Conservation (phyloP, 306 rosid species). For the Cicer yamashitae region DNA sequence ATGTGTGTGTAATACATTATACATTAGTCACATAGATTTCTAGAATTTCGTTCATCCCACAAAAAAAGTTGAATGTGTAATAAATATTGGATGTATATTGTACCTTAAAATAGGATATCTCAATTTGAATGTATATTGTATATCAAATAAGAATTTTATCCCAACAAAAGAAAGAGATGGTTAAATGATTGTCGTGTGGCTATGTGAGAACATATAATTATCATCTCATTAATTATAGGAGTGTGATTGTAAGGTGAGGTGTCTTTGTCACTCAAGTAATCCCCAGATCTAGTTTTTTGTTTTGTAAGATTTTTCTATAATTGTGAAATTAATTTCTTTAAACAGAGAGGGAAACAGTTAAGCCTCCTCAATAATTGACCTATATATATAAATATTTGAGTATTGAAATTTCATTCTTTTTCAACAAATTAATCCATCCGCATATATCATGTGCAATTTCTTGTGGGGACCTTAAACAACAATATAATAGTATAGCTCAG, state of each 20-base stretch:
- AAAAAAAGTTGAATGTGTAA: conserved; percentile 18
- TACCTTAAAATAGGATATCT: conserved; percentile 12
- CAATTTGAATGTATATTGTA: conserved; percentile 23
- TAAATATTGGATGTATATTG: conserved; percentile 19
- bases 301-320: conserved; percentile 4
- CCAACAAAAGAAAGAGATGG: conserved; percentile 40
- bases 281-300: conserved; percentile 31
- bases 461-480: neutral
- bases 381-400: neutral
- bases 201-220: neutral
- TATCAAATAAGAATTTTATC: conserved; percentile 32
- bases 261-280: conserved; percentile 52
- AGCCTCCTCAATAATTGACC: conserved; percentile 13
- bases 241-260: conserved; percentile 44
- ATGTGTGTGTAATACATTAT: neutral
- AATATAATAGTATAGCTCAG: neutral
- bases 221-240: conserved; percentile 40
- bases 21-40: conserved; percentile 7
- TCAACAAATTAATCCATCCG: neutral
- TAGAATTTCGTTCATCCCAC: neutral
- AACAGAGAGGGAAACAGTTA: conserved; percentile 4
- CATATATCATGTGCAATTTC: neutral
- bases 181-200: conserved; percentile 38
- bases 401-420: neutral
- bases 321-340: neutral